phyloP scores from a whole-genome alignment of 495 filamentous ascomycete species.

The Neurospora intermedia region DNA sequence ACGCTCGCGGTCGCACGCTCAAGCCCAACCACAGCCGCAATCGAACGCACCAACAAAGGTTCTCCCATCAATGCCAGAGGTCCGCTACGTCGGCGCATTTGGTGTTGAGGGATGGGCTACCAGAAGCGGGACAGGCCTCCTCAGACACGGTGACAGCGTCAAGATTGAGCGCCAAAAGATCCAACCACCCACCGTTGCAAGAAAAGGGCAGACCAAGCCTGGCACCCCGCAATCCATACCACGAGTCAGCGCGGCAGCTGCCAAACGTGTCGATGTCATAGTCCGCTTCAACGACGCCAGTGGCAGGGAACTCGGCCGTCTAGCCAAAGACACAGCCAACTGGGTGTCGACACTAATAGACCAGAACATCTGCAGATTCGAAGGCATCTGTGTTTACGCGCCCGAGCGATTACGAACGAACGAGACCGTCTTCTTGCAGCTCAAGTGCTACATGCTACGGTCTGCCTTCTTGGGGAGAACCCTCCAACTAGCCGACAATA shows the following conservation, averaged over 20 bases:
- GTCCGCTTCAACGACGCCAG: conserved; percentile 81
- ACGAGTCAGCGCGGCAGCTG: conserved; percentile 33
- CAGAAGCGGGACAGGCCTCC: conserved; percentile 59
- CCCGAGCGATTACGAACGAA: conserved; percentile 78
- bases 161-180: conserved; percentile 80
- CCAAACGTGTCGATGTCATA: conserved; percentile 63
- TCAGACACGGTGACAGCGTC: conserved; percentile 69
- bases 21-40: neutral
- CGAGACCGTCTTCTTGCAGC: conserved; percentile 83
- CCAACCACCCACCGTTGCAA: conserved; percentile 43
- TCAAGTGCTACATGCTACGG: conserved; percentile 65
- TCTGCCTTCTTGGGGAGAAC: conserved; percentile 57
- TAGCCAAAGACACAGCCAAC: conserved; percentile 82
- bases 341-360: conserved; percentile 94
- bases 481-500: conserved; percentile 55
- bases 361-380: conserved; percentile 79
- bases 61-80: conserved; percentile 38
- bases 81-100: conserved; percentile 82
- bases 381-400: conserved; percentile 80
- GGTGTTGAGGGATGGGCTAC: conserved; percentile 89
- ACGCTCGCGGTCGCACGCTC: neutral
- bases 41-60: neutral
- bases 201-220: conserved; percentile 35
- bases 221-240: conserved; percentile 15
- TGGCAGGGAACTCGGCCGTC: conserved; percentile 75